Conservation (phyloP, 2,329 filamentous ascomycete species). For the Pyrenophora tritici-repentis region DNA sequence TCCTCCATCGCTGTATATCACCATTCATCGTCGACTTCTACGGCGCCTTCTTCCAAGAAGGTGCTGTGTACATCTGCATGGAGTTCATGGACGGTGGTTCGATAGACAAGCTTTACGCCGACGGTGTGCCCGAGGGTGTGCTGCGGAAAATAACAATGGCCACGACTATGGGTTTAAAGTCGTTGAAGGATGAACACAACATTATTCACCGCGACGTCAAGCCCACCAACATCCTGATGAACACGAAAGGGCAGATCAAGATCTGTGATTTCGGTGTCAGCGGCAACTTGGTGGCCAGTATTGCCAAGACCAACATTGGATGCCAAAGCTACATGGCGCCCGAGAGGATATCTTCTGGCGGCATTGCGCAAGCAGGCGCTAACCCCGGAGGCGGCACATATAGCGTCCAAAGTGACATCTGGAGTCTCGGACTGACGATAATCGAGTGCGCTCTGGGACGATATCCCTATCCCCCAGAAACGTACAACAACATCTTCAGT, state of each 20-base stretch:
- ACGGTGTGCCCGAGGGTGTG: constrained; percentile 86
- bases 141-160: constrained; percentile 88
- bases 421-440: constrained; percentile 91
- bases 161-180: constrained; percentile 89
- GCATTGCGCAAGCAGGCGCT: constrained; percentile 71
- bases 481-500: constrained; percentile 97
- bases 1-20: constrained; percentile 90
- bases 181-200: constrained; percentile 95
- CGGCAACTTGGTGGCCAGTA: constrained; percentile 94
- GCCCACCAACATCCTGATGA: constrained; percentile 96
- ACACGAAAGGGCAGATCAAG: constrained; percentile 88
- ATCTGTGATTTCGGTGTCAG: constrained; percentile 99
- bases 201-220: constrained; percentile 99
- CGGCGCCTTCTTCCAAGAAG: constrained; percentile 97
- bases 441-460: constrained; percentile 94
- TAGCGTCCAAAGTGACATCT: constrained; percentile 96
- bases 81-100: constrained; percentile 99
- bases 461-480: constrained; percentile 96
- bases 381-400: constrained; percentile 81
- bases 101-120: constrained; percentile 91
- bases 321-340: constrained; percentile 99
- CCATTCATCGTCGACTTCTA: constrained; percentile 99
- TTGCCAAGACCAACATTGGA: constrained; percentile 97
- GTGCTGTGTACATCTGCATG: constrained; percentile 98
- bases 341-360: constrained; percentile 88